Conservation (phyloP, 352 stramenopile genomes). For the Globisporangium perplexum region DNA sequence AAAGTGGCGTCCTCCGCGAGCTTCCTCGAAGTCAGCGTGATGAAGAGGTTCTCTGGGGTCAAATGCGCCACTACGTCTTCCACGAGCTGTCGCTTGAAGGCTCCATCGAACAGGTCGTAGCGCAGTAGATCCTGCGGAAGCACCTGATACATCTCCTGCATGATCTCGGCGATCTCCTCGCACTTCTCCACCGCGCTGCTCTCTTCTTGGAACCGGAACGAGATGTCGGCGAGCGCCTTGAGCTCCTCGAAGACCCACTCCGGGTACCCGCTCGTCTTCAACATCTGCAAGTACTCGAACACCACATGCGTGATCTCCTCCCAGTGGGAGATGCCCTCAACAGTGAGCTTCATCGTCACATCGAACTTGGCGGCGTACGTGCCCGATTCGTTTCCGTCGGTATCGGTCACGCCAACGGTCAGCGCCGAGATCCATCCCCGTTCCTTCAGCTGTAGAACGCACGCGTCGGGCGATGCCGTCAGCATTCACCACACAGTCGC, state of each 20-base stretch:
- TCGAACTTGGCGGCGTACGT: constrained; percentile 66
- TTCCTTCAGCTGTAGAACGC: constrained; percentile 52
- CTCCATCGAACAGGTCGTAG: constrained; percentile 59
- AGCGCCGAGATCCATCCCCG: constrained; percentile 71
- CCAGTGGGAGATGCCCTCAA: constrained; percentile 54
- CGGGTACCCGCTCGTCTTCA: constrained; percentile 38
- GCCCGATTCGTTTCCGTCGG: constrained; percentile 64
- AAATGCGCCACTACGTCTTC: constrained; percentile 37
- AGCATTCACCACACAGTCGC: background rate
- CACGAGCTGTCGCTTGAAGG: constrained; percentile 38
- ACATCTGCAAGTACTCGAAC: constrained; percentile 68
- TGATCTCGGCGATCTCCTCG: constrained; percentile 65
- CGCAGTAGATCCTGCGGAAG: constrained; percentile 42
- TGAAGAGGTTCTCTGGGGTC: constrained; percentile 37
- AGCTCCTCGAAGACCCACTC: constrained; percentile 76
- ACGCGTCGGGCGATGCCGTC: background rate
- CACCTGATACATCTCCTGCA: constrained; percentile 68
- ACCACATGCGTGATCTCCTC: constrained; percentile 51
- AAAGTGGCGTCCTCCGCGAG: constrained; percentile 32
- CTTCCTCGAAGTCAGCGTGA: constrained; percentile 47
- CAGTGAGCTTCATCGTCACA: constrained; percentile 68
- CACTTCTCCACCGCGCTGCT: constrained; percentile 56
- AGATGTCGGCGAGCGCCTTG: constrained; percentile 58
- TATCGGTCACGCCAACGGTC: constrained; percentile 63
- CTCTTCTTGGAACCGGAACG: constrained; percentile 75